Conservation (phyloP, 2,329 filamentous ascomycete genomes). For the Davidsoniella eucalypti region DNA sequence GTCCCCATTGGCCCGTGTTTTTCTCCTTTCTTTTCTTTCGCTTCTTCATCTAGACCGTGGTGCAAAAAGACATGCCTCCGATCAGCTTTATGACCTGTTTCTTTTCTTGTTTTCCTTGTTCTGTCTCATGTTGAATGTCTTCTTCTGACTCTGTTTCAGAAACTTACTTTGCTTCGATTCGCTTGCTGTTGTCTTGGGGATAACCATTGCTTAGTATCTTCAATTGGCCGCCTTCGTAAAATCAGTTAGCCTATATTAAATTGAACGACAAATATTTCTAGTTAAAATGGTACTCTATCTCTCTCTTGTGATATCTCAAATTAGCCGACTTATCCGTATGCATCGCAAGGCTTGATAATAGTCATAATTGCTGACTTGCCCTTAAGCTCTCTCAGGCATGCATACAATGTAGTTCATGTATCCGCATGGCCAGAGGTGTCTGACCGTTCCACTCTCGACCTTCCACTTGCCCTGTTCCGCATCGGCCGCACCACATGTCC, state of each 20-base stretch:
- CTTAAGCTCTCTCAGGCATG: slow-evolving; percentile 19
- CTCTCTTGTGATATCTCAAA: not conserved
- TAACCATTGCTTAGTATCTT: not conserved
- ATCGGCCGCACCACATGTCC: slow-evolving; percentile 27
- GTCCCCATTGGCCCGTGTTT: not conserved
- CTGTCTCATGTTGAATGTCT: not conserved
- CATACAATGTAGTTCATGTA: slow-evolving; percentile 36
- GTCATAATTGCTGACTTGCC: not conserved
- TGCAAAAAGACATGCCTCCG: slow-evolving; percentile 4
- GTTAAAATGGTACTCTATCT: too few species aligned
- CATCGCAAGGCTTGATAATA: not conserved
- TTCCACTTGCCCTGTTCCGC: slow-evolving; percentile 30
- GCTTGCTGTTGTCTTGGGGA: not conserved
- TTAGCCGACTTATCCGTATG: not conserved
- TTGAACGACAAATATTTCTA: too few species aligned
- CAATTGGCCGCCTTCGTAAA: not conserved
- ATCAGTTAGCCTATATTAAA: too few species aligned
- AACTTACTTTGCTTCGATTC: not conserved
- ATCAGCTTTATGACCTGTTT: slow-evolving; percentile 3
- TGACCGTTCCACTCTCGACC: slow-evolving; percentile 29
- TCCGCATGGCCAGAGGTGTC: slow-evolving; percentile 34
- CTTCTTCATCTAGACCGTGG: not conserved
- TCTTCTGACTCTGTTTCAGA: too few species aligned
- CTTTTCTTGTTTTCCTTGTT: slow-evolving; percentile 1
- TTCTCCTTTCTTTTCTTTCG: not conserved